Evolutionary conservation across 2,329 filamentous ascomycete species (phyloP).

Genomic region (Aspergillus alliaceus): DNA sequence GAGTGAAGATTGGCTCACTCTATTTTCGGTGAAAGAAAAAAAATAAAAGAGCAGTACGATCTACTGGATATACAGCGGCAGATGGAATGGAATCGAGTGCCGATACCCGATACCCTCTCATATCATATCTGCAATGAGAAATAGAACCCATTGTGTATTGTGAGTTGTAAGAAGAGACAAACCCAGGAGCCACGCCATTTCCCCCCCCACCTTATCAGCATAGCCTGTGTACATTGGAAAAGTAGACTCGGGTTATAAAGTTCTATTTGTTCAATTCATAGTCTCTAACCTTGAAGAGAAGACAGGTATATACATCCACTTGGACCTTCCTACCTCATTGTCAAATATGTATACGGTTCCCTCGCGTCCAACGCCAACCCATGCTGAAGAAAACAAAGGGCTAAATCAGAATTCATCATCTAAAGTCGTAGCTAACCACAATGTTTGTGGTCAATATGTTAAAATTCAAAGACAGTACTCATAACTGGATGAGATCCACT

Average conservation of each 20-base stretch:
- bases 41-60: too few relatives aligned
- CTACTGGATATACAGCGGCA: too few relatives aligned
- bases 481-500: conserved; percentile 80
- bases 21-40: too few relatives aligned
- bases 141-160: too few relatives aligned
- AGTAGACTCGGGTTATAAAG: neutral
- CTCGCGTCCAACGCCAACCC: neutral
- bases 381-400: neutral
- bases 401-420: neutral
- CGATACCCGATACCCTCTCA: too few relatives aligned
- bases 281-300: neutral
- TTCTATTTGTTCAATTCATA: neutral
- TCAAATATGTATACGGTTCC: neutral
- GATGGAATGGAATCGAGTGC: too few relatives aligned
- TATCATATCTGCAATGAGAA: too few relatives aligned
- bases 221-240: too few relatives aligned
- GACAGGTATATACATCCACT: neutral
- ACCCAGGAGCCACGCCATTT: too few relatives aligned
- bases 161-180: too few relatives aligned
- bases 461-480: conserved; percentile 1
- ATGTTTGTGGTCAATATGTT: neutral
- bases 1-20: too few relatives aligned
- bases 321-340: neutral
- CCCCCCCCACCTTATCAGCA: too few relatives aligned
- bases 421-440: neutral